Base-by-base conservation (phyloP, 2,329 filamentous ascomycete species). In the Blumeria hordei region DNA sequence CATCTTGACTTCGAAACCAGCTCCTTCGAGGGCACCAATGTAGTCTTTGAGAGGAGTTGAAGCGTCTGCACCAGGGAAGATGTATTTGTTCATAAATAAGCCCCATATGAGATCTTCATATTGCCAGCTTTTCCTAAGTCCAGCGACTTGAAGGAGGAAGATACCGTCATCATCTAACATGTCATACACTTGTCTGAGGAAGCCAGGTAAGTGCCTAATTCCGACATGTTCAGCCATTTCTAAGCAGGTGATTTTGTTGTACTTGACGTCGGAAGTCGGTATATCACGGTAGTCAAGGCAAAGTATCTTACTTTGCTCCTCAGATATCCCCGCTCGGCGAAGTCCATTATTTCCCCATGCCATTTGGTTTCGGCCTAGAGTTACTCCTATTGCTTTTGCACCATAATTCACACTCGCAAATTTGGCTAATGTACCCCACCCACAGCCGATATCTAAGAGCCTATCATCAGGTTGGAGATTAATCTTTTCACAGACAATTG, bases 201-300 rank as follows among this genome's bases (percentile, higher is more conserved):
- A 96, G 59, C 72, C 70, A 57, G 74, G 72, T 65, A 96, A 83
- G 71, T 94, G 85, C 61, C 88, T 84, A 58, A 96, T 85, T 72
- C 92, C 92, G 62, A 96, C 92, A 72, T 98, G 92, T 74, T 96
- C 92, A 55, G 87, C 88, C 92, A 96, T 96, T 71, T 98, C 92
- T 55, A 96, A 80, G 69, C 87, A 94, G 62, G 88, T 94, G 66
- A 96, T 95, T 74, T 94, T 94, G 71, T 93, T 80, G 74, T 90
- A 96, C 57, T 77, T 75, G 59, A 82, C 83, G 62, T 83, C 71
- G 18, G 85, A 81, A 18, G 85, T 76, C 33, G 87, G 85, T 61
- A 92, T 88, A 66, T 96, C 92, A 65, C 92, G 87, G 74, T 96
- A 98, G 69, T 96, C 92, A 78, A 88, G 85, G 77, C 92, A 96